Conservation (phyloP, 2,329 filamentous ascomycete species). For the Bipolaris bicolor region DNA sequence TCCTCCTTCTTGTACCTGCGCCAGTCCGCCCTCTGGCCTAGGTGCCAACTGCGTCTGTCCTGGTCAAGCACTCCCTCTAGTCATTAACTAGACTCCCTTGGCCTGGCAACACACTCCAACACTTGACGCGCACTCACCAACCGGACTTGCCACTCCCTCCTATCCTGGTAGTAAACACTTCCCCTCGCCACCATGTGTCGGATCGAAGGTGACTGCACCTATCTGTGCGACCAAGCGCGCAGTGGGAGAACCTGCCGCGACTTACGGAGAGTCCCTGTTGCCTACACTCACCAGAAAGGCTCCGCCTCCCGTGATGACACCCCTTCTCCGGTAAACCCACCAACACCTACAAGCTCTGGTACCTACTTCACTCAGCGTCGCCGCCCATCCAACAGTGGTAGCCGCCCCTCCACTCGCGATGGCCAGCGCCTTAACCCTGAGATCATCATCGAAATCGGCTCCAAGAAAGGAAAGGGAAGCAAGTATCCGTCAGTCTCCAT, state of each 20-base stretch:
- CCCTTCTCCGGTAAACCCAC: conserved; percentile 41
- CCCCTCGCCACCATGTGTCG: conserved; percentile 37
- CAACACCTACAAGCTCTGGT: conserved; percentile 35
- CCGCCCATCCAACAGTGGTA: conserved; percentile 30
- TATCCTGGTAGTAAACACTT: not conserved
- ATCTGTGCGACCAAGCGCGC: conserved; percentile 34
- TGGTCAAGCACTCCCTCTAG: not conserved
- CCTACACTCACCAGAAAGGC: conserved; percentile 30
- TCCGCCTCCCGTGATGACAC: conserved; percentile 30
- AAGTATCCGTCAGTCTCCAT: conserved; percentile 30
- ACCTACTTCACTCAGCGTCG: conserved; percentile 35
- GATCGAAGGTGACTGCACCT: conserved; percentile 35
- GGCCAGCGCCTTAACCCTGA: conserved; percentile 33
- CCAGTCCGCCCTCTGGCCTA: conserved; percentile 1
- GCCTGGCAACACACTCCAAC: not conserved
- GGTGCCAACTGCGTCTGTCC: not conserved
- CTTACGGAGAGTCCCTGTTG: conserved; percentile 27
- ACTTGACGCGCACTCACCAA: not conserved
- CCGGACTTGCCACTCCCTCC: not conserved
- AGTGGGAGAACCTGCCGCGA: conserved; percentile 33
- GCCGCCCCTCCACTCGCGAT: conserved; percentile 37
- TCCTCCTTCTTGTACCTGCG: conserved; percentile 4
- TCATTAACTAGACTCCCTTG: not conserved
- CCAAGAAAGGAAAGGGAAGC: conserved; percentile 35
- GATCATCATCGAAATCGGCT: conserved; percentile 38